These are phyloP conservation scores for Podospora tetraspora DNA, from an alignment of 495 filamentous ascomycete species.

Conservation along the genomic window DNA sequence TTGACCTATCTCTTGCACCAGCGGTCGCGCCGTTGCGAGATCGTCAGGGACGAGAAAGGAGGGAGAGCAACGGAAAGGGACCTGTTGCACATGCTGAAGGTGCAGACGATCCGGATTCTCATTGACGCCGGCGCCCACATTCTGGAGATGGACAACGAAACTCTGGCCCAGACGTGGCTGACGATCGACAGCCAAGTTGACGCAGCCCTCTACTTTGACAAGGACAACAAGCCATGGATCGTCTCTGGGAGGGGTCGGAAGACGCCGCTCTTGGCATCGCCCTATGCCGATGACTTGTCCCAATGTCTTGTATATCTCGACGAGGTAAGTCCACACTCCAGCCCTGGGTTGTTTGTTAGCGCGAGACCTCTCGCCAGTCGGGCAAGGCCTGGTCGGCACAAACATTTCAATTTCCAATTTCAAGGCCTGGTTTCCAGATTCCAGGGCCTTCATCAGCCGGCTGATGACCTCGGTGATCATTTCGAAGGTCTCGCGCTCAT, in stretches of 20 bases:
- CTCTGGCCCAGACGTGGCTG: constrained; percentile 47
- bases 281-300: constrained; percentile 39
- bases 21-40: constrained; percentile 38
- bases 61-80: constrained; percentile 32
- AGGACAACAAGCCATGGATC: constrained; percentile 41
- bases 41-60: constrained; percentile 27
- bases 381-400: no score
- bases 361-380: no score
- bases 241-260: constrained; percentile 23
- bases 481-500: no score
- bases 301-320: constrained; percentile 45
- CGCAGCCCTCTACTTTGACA: constrained; percentile 33
- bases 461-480: no score
- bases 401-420: no score
- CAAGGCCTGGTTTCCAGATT: no score
- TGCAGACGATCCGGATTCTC: constrained; percentile 36
- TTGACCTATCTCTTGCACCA: constrained; percentile 45
- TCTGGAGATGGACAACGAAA: constrained; percentile 41
- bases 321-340: constrained; percentile 14
- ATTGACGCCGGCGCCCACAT: constrained; percentile 50
- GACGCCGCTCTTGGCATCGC: constrained; percentile 37
- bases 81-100: constrained; percentile 31
- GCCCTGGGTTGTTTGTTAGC: no score
- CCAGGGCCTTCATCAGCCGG: no score
- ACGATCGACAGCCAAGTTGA: constrained; percentile 28